Conservation (phyloP, 495 filamentous ascomycete species). For the Penicillium macrosclerotiorum region DNA sequence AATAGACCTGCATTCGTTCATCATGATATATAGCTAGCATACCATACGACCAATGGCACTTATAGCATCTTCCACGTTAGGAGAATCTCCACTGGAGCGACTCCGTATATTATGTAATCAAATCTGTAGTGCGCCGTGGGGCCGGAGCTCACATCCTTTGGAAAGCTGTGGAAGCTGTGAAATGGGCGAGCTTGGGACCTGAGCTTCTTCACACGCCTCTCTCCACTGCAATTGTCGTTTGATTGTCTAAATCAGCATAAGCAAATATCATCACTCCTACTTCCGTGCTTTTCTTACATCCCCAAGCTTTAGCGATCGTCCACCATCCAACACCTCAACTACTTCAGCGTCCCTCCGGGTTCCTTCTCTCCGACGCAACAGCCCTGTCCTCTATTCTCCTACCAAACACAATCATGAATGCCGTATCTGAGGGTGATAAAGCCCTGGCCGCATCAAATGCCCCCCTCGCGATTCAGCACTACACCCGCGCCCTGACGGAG, state of each 20-base stretch:
- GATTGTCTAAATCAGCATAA: too few species aligned
- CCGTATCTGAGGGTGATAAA: conserved; percentile 59
- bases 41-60: too few species aligned
- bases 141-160: background rate
- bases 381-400: background rate
- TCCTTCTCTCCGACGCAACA: background rate
- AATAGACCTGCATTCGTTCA: too few species aligned
- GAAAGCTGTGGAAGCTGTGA: conserved; percentile 13
- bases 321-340: background rate
- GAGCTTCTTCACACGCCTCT: too few species aligned
- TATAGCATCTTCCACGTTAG: too few species aligned
- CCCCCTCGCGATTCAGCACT: conserved; percentile 62
- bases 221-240: too few species aligned
- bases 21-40: too few species aligned
- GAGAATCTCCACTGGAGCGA: too few species aligned
- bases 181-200: too few species aligned
- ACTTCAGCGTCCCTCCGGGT: background rate
- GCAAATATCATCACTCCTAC: too few species aligned
- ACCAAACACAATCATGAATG: conserved; percentile 46
- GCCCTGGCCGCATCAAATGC: conserved; percentile 66
- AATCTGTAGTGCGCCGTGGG: background rate
- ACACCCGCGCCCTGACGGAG: conserved; percentile 69
- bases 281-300: too few species aligned
- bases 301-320: too few species aligned
- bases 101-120: conserved; percentile 10